Percentiles rank a stretch among this genome's conserved stretches.
phyloP scores from a whole-genome alignment of 352 stramenopile species.

The Phytophthora cactorum region DNA sequence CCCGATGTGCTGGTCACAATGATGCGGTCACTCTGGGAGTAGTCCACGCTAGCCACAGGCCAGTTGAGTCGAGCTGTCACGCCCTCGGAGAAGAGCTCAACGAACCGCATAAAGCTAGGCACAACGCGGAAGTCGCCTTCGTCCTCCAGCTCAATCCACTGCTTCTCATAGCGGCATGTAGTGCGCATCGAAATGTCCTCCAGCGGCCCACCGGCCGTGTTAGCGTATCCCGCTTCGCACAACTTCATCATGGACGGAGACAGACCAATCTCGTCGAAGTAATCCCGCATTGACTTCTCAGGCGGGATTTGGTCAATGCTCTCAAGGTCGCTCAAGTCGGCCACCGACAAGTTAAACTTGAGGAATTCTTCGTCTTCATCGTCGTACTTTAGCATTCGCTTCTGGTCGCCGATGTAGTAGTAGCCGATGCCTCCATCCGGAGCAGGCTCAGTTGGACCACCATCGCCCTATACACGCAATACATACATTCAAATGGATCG shows the following conservation, averaged over 20 bases:
- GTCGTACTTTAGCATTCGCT: slow-evolving; percentile 80
- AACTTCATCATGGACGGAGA: slow-evolving; percentile 86
- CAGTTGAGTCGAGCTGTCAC: slow-evolving; percentile 61
- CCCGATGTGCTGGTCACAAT: slow-evolving; percentile 60
- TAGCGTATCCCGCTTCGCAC: slow-evolving; percentile 79
- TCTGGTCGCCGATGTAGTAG: slow-evolving; percentile 88
- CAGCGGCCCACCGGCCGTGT: slow-evolving; percentile 73
- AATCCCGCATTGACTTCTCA: slow-evolving; percentile 79
- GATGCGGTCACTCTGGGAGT: slow-evolving; percentile 53
- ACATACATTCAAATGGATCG: slow-evolving; percentile 8
- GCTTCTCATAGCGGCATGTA: slow-evolving; percentile 82
- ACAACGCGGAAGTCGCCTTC: slow-evolving; percentile 82
- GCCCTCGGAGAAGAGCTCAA: slow-evolving; percentile 60
- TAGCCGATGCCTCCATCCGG: slow-evolving; percentile 84
- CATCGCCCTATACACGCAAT: slow-evolving; percentile 62
- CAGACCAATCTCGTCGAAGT: slow-evolving; percentile 65
- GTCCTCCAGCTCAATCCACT: slow-evolving; percentile 85
- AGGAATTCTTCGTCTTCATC: slow-evolving; percentile 74
- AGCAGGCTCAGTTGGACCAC: slow-evolving; percentile 71
- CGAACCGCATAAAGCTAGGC: slow-evolving; percentile 71
- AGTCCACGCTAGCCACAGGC: slow-evolving; percentile 67
- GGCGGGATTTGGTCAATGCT: slow-evolving; percentile 65
- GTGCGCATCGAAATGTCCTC: slow-evolving; percentile 81
- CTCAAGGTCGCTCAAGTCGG: slow-evolving; percentile 63
- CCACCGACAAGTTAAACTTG: slow-evolving; percentile 73